phyloP scores from a whole-genome alignment of 495 filamentous ascomycete species.

The Tuber aestivum region DNA sequence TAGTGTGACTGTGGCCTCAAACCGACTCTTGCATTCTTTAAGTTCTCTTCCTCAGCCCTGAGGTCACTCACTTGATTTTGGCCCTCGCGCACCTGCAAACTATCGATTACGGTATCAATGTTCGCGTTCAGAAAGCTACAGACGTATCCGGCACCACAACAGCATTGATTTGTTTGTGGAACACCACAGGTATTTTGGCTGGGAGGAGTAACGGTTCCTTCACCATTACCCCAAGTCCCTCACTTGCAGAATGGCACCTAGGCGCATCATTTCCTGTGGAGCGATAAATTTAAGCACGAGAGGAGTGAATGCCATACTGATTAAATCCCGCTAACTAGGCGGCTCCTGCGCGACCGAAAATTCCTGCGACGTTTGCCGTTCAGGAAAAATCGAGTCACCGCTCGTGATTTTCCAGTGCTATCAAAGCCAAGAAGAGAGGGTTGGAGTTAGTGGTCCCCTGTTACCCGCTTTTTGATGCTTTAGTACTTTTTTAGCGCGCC shows the following conservation, averaged over 20 bases:
- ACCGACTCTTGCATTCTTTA: slow-evolving; percentile 87
- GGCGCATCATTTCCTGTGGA: slow-evolving; percentile 93
- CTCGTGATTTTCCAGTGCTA: not conserved
- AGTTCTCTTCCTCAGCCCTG: slow-evolving; percentile 86
- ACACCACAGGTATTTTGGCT: slow-evolving; percentile 89
- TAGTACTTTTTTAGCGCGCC: too few relatives aligned
- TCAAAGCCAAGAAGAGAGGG: not conserved
- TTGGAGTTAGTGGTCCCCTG: not conserved
- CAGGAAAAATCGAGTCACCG: not conserved
- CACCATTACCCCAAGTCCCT: slow-evolving; percentile 61
- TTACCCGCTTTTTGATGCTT: not conserved
- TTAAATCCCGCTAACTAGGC: slow-evolving; percentile 7
- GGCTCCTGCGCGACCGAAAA: not conserved
- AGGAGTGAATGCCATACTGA: slow-evolving; percentile 26
- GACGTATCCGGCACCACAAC: slow-evolving; percentile 83
- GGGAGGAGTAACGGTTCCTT: slow-evolving; percentile 94
- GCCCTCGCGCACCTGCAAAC: slow-evolving; percentile 62
- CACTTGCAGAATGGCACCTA: slow-evolving; percentile 11
- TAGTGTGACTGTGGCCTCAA: slow-evolving; percentile 92
- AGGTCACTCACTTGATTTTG: slow-evolving; percentile 86
- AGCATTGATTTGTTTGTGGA: slow-evolving; percentile 94
- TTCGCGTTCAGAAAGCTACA: slow-evolving; percentile 58
- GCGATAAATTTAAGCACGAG: slow-evolving; percentile 64
- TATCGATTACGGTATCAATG: slow-evolving; percentile 46
- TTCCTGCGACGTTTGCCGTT: not conserved